Base-by-base conservation (phyloP, 106 monocot species). In the Platanthera guangdongensis region DNA sequence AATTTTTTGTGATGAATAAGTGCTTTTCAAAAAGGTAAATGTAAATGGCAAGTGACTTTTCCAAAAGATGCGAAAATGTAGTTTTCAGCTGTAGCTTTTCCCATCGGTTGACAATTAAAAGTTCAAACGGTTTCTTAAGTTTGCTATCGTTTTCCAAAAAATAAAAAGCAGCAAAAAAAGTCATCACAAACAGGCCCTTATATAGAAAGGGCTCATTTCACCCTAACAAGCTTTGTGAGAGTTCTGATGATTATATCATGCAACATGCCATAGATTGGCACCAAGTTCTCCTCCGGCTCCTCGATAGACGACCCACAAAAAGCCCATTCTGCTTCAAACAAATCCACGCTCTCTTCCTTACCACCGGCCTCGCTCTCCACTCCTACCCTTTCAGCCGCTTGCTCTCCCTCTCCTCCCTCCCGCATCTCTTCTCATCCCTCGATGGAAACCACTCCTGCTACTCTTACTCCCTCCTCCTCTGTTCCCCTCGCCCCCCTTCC, bases 301-400 rank as follows among this genome's bases (percentile, higher is more conserved):
- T 77, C 15, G 45, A 78, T 4, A 25, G 12, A 9, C 9, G 16
- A 59, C 8, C 22, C 7, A 22, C 21, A 18, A 68, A 76, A 14
- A 49, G 76, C 22, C 69, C 80, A 8, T 6, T 74, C 28, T 9
- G 74, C 47, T 76, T 82, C 79, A 78, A 81, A 13, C 87, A 82
- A 74, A 51, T 78, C 68, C 89, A 89, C 80, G 59, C 80, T 71
- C 80, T 79, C 18, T 64, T 85, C 79, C 47, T 85, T 68, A 83
- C 88, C 67, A 76, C 85, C 14, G 88, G 85, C 78, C 85, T 88
- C 52, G 71, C 75, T 45, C 81, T 60, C 83, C 88, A 88, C 78
- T 81, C 83, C 50, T 76, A 78, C 67, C 85, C 85, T 0, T 73
- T 88, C 54, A 77, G 75, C 72, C 85, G 75, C 57, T 82, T 87